phyloP scores from a whole-genome alignment of 2,329 filamentous ascomycete species.

The Apiospora arundinis region DNA sequence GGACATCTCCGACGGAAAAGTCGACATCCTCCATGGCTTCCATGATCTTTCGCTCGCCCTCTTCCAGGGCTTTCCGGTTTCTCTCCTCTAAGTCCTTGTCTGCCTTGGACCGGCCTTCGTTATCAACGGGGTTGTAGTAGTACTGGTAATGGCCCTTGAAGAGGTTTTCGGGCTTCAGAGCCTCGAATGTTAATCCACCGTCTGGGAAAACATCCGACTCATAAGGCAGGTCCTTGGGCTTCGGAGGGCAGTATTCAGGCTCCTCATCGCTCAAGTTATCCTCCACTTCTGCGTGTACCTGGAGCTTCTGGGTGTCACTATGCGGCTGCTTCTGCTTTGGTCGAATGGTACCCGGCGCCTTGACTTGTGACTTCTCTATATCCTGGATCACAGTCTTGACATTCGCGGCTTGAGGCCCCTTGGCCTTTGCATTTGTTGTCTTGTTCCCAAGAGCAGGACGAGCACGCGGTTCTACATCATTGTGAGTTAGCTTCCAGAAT shows the following conservation, averaged over 20 bases:
- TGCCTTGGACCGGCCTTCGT: slow-evolving; percentile 67
- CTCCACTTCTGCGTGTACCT: slow-evolving; percentile 62
- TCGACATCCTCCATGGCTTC: slow-evolving; percentile 68
- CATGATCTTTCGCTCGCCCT: slow-evolving; percentile 71
- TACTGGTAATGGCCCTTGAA: slow-evolving; percentile 67
- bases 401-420: slow-evolving; percentile 68
- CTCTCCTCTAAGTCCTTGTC: slow-evolving; percentile 66
- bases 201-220: slow-evolving; percentile 72
- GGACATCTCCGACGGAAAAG: slow-evolving; percentile 64
- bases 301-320: slow-evolving; percentile 64
- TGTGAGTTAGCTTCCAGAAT: background rate
- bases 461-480: slow-evolving; percentile 63
- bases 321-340: slow-evolving; percentile 62
- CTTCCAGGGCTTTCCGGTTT: slow-evolving; percentile 56
- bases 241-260: slow-evolving; percentile 88
- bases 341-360: slow-evolving; percentile 62
- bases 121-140: slow-evolving; percentile 69
- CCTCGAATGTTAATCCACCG: slow-evolving; percentile 61
- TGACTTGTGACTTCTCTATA: slow-evolving; percentile 66
- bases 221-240: slow-evolving; percentile 68
- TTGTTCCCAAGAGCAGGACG: slow-evolving; percentile 91
- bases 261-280: slow-evolving; percentile 68
- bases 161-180: slow-evolving; percentile 63
- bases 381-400: slow-evolving; percentile 61
- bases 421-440: slow-evolving; percentile 91